phyloP scores from a whole-genome alignment of 306 rosid genomes.

The Amphicarpaea edgeworthii region DNA sequence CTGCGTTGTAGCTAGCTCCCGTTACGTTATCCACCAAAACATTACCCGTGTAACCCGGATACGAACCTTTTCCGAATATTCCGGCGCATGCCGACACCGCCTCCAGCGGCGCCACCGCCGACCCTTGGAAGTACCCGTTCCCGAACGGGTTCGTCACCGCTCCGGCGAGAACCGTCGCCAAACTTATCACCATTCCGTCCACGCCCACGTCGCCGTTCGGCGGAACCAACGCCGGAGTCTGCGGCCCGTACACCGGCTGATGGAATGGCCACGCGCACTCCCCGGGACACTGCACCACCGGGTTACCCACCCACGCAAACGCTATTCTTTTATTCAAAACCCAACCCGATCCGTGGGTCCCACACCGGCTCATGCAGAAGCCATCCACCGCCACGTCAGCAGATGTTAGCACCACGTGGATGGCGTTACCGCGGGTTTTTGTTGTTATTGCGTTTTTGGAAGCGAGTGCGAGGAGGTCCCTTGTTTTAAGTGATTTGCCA shows the following conservation, averaged over 20 bases:
- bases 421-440: neutral
- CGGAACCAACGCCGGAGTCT: constrained; percentile 27
- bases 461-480: constrained; percentile 32
- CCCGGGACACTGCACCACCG: constrained; percentile 44
- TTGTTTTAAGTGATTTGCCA: constrained; percentile 37
- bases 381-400: constrained; percentile 48
- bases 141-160: constrained; percentile 44
- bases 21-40: constrained; percentile 43
- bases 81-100: constrained; percentile 52
- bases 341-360: constrained; percentile 28
- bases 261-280: constrained; percentile 48
- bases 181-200: constrained; percentile 45
- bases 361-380: constrained; percentile 47
- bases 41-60: constrained; percentile 45
- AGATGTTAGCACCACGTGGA: constrained; percentile 26
- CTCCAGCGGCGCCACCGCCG: constrained; percentile 44
- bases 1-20: constrained; percentile 55
- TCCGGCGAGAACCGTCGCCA: constrained; percentile 49
- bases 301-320: constrained; percentile 48
- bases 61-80: constrained; percentile 44
- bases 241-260: constrained; percentile 38
- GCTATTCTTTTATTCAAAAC: accelerated
- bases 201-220: constrained; percentile 46
- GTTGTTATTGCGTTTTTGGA: neutral
- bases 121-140: constrained; percentile 38